Percentiles rank a stretch among this genome's conserved stretches.
Conservation (phyloP, 2,329 filamentous ascomycete genomes). For the Fusarium temperatum region DNA sequence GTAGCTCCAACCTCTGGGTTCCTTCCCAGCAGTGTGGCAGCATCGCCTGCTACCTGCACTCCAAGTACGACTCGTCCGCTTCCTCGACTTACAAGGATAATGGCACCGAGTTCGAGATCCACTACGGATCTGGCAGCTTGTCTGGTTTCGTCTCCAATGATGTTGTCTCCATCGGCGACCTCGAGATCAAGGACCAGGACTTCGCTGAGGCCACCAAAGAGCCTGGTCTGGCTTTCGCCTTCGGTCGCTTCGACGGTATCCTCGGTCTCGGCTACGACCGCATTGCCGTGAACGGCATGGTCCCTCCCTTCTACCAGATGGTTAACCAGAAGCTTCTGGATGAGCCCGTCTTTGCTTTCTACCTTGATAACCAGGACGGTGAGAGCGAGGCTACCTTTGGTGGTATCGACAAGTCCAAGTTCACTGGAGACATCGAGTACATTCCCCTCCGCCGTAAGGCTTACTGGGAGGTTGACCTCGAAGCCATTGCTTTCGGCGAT, state of each 20-base stretch:
- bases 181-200: slow-evolving; percentile 87
- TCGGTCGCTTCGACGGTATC: slow-evolving; percentile 97
- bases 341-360: slow-evolving; percentile 95
- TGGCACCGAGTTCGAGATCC: slow-evolving; percentile 89
- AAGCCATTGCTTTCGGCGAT: slow-evolving; percentile 88
- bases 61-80: slow-evolving; percentile 90
- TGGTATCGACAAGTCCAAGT: slow-evolving; percentile 83
- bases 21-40: slow-evolving; percentile 89
- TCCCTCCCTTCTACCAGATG: slow-evolving; percentile 97
- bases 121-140: slow-evolving; percentile 93
- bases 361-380: slow-evolving; percentile 78
- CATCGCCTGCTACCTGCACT: slow-evolving; percentile 98
- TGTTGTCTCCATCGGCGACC: slow-evolving; percentile 84
- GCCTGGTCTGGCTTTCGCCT: slow-evolving; percentile 96
- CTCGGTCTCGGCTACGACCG: slow-evolving; percentile 93
- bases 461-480: slow-evolving; percentile 99
- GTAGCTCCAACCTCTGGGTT: slow-evolving; percentile 99
- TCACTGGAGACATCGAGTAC: slow-evolving; percentile 86
- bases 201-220: slow-evolving; percentile 97
- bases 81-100: slow-evolving; percentile 96
- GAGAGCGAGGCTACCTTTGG: slow-evolving; percentile 91
- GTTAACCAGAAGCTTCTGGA: slow-evolving; percentile 89
- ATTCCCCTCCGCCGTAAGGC: slow-evolving; percentile 97
- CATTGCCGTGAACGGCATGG: slow-evolving; percentile 95
- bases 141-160: slow-evolving; percentile 95